Percentiles rank a stretch among this genome's conserved stretches.
These are phyloP conservation scores for Raffaelea deltoideospora DNA, from an alignment of 2,329 filamentous ascomycete genomes.

Conservation along the genomic window DNA sequence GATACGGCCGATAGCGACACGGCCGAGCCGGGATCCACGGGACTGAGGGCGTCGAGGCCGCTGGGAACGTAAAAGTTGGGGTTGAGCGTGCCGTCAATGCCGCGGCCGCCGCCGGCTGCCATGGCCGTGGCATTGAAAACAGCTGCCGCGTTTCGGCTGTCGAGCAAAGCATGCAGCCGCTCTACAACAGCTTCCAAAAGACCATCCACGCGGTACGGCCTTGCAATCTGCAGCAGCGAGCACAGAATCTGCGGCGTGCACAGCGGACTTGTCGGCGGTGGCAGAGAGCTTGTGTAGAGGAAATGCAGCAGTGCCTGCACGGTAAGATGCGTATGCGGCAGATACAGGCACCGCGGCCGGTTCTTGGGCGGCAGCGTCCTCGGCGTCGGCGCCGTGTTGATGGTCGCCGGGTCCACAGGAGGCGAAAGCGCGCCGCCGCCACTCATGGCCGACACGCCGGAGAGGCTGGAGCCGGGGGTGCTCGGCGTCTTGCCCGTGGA, in stretches of 20 bases:
- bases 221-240: slow-evolving; percentile 81
- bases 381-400: slow-evolving; percentile 43
- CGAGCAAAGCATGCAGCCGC: slow-evolving; percentile 72
- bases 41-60: slow-evolving; percentile 26
- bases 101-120: slow-evolving; percentile 85
- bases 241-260: slow-evolving; percentile 94
- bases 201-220: slow-evolving; percentile 86
- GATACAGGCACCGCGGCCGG: slow-evolving; percentile 73
- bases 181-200: slow-evolving; percentile 87
- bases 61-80: slow-evolving; percentile 45
- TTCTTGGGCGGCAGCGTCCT: slow-evolving; percentile 42
- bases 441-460: slow-evolving; percentile 13
- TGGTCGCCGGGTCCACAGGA: slow-evolving; percentile 26
- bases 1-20: slow-evolving; percentile 2
- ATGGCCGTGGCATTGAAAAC: slow-evolving; percentile 98
- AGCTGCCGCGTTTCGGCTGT: slow-evolving; percentile 86
- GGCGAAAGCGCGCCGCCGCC: slow-evolving; percentile 15
- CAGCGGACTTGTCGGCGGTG: slow-evolving; percentile 56
- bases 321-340: slow-evolving; percentile 83
- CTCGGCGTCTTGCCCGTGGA: slow-evolving; percentile 24
- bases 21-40: slow-evolving; percentile 9
- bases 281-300: slow-evolving; percentile 82
- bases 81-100: slow-evolving; percentile 53
- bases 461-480: slow-evolving; percentile 28
- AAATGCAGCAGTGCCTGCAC: slow-evolving; percentile 83